phyloP scores from a whole-genome alignment of 495 filamentous ascomycete species.

The Penicillium argentinense region DNA sequence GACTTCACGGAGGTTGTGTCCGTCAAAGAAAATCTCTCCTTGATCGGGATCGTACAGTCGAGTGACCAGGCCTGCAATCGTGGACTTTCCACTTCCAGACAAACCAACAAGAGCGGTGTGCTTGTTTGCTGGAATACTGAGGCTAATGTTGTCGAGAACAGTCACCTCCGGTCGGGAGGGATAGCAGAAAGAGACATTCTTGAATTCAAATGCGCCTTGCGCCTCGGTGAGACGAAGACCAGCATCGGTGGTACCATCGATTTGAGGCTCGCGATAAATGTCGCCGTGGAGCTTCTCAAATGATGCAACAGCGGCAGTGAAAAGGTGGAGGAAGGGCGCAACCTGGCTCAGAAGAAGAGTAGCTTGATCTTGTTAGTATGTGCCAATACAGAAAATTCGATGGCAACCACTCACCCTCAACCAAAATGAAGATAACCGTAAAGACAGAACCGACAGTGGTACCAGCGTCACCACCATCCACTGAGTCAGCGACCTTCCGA shows the following conservation, averaged over 20 bases:
- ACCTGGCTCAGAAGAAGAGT: conserved; percentile 62
- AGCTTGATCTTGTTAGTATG: conserved; percentile 38
- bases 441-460: conserved; percentile 59
- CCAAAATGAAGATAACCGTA: conserved; percentile 64
- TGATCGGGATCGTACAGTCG: conserved; percentile 49
- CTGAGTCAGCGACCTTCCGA: conserved; percentile 48
- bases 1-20: conserved; percentile 50
- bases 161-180: conserved; percentile 60
- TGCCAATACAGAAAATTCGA: not conserved
- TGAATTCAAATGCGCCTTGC: conserved; percentile 47
- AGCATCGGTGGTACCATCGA: conserved; percentile 43
- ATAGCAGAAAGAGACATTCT: conserved; percentile 60
- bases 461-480: conserved; percentile 28
- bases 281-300: conserved; percentile 49
- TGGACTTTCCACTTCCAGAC: conserved; percentile 74
- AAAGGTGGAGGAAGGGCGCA: conserved; percentile 61
- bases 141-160: conserved; percentile 49
- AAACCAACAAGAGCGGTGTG: conserved; percentile 67
- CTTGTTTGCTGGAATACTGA: conserved; percentile 56
- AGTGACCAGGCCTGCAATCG: conserved; percentile 56
- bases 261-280: conserved; percentile 51
- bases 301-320: conserved; percentile 55
- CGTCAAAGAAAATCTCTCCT: conserved; percentile 53
- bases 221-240: conserved; percentile 37
- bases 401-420: conserved; percentile 54